These are phyloP conservation scores for Batrachochytrium dendrobatidis DNA, from an alignment of 371 early-diverging fungal species.

Conservation along the genomic window DNA sequence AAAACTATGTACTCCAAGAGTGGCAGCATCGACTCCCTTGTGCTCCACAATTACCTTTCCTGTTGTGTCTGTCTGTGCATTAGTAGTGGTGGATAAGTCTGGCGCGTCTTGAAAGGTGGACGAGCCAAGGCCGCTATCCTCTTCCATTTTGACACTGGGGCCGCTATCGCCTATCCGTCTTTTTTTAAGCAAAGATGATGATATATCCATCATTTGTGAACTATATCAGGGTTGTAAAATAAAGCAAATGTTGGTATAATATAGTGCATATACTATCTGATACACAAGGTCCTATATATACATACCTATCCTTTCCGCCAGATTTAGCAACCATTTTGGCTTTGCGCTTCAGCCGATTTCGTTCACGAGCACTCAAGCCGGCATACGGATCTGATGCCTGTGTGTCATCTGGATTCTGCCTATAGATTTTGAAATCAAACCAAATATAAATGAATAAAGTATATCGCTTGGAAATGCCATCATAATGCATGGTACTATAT, in stretches of 20 bases:
- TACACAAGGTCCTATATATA: neutral
- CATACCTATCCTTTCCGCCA: slow-evolving; percentile 66
- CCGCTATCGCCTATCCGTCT: slow-evolving; percentile 9
- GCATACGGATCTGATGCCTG: slow-evolving; percentile 50
- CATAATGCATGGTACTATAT: neutral
- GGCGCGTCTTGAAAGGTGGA: neutral
- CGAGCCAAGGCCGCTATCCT: neutral
- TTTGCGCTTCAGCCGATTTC: slow-evolving; percentile 81
- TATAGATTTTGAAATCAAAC: neutral
- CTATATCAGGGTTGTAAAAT: neutral
- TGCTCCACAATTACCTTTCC: slow-evolving; percentile 26
- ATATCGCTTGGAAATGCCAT: neutral
- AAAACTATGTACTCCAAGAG: slow-evolving; percentile 20
- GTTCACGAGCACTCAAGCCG: slow-evolving; percentile 87
- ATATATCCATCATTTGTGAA: slow-evolving; percentile 13
- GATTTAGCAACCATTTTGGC: slow-evolving; percentile 74
- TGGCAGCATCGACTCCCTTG: slow-evolving; percentile 19
- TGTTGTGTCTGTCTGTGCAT: neutral
- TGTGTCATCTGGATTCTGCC: slow-evolving; percentile 10
- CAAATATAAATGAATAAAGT: slow-evolving; percentile 2
- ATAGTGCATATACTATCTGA: neutral
- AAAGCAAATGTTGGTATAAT: neutral
- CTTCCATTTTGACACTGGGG: slow-evolving; percentile 10
- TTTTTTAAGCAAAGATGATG: slow-evolving; percentile 27
- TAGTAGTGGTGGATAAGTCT: neutral